phyloP scores from a whole-genome alignment of 352 stramenopile species.

The Peronospora destructor region DNA sequence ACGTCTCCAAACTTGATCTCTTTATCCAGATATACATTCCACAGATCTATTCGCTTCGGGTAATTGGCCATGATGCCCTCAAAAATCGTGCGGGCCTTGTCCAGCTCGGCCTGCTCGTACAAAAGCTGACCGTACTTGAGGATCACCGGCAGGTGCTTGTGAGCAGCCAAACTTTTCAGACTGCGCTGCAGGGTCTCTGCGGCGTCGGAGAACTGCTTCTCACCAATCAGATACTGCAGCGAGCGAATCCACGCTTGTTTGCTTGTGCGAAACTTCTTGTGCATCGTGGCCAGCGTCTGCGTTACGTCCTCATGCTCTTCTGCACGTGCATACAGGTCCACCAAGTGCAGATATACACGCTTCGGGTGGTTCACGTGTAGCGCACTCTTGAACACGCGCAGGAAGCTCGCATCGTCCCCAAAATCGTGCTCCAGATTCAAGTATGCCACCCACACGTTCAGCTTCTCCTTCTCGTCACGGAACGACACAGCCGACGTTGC shows the following conservation, averaged over 20 bases:
- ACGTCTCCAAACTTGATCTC: conserved; percentile 91
- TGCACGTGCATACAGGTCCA: conserved; percentile 86
- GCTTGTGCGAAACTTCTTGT: conserved; percentile 90
- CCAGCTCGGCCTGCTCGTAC: conserved; percentile 89
- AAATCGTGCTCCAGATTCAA: conserved; percentile 96
- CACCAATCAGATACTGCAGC: conserved; percentile 82
- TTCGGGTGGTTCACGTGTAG: conserved; percentile 93
- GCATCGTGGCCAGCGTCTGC: conserved; percentile 75
- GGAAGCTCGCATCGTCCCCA: conserved; percentile 86
- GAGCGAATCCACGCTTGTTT: conserved; percentile 86
- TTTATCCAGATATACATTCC: conserved; percentile 96
- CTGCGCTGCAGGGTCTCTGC: conserved; percentile 88
- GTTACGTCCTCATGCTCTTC: conserved; percentile 62
- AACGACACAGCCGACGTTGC: conserved; percentile 93
- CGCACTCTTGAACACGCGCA: conserved; percentile 88
- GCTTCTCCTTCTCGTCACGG: conserved; percentile 93
- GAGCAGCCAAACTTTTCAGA: conserved; percentile 85
- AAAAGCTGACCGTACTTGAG: conserved; percentile 94
- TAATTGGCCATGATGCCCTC: conserved; percentile 92
- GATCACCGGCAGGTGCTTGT: conserved; percentile 94
- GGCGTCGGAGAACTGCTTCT: conserved; percentile 61
- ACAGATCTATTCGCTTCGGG: conserved; percentile 93
- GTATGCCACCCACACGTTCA: conserved; percentile 95
- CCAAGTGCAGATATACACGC: conserved; percentile 91
- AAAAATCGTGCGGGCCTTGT: conserved; percentile 94